A percentile compares a stretch with the other conserved stretches of the same genome.
phyloP scores from a whole-genome alignment of 139 green algal species.

The Chlamydomonas incerta region DNA sequence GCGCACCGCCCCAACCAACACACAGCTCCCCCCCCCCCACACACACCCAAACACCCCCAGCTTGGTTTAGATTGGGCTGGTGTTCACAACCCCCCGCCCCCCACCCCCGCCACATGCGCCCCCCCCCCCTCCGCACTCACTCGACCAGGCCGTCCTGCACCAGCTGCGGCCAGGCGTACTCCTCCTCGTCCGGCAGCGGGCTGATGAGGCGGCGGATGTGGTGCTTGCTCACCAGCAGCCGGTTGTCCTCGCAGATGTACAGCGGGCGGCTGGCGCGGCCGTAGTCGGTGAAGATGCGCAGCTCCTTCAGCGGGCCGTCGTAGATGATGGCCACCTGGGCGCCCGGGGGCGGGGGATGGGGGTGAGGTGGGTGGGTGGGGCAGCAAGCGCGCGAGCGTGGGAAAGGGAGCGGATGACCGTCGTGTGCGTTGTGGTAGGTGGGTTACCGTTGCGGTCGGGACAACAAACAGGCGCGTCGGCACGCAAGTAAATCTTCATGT shows the following conservation, averaged over 20 bases:
- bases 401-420: neutral
- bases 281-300: conserved; percentile 89
- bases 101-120: no score
- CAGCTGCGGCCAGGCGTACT: conserved; percentile 66
- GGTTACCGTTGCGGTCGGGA: no score
- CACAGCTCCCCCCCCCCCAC: no score
- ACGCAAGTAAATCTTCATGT: no score
- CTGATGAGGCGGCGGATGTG: conserved; percentile 88
- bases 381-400: neutral
- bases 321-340: conserved; percentile 78
- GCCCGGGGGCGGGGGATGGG: neutral
- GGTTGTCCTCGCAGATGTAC: conserved; percentile 94
- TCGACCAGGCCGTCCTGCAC: conserved; percentile 71
- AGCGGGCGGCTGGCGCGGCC: conserved; percentile 90
- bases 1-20: no score
- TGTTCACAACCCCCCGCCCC: neutral
- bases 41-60: no score
- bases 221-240: conserved; percentile 86
- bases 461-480: no score
- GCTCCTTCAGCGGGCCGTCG: conserved; percentile 88
- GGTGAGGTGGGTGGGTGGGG: neutral
- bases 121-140: conserved; percentile 53
- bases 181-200: conserved; percentile 46
- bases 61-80: no score
- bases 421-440: no score